Base-by-base conservation (phyloP, 495 filamentous ascomycete species). In the Friedmanniomyces endolithicus region DNA sequence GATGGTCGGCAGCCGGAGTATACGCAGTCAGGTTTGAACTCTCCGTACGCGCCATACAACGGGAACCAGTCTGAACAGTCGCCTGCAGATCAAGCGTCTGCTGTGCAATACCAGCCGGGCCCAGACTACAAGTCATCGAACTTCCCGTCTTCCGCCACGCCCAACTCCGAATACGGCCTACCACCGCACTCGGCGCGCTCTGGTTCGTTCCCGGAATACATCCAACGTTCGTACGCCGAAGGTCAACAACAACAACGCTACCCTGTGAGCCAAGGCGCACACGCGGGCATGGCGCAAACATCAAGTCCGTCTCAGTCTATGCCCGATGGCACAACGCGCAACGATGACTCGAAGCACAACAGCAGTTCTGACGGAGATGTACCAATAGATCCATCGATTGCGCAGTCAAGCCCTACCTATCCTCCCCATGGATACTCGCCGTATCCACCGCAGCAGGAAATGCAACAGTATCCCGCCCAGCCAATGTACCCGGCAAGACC, bases 361-460 rank as follows among this genome's bases (percentile, higher is more conserved):
- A 75, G 80, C 70, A 88, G 86, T 71, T 90, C 88, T 95, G 85
- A 95, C 88, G 77, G 78, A 80, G 83, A 88, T 80, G 80, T 92
- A 75, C 89, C 88, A 85, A 86, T 95, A 96, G 92, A 98, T 94
- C 88, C 90, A 60, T 90, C 88, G 63, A 92, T 96, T 63, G 85
- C 92, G 70, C 84, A 86, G 63, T 83, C 88, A 55, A 95, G 88
- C 75, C 88, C 90, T 50, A 86, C 87, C 59, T 95, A 95, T 65
- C 81, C 87, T 63, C 80, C 83, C 49, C 81, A 66, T 31, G 78
- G 81, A 61, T 85, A 95, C 71, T 86, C 90, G 56, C 87, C 88
- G 27, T 96, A 95, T 72, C 81, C 86, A 37, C 85, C 85, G 16
- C 82, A 83, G 63, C 85, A 87, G 74, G 87, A 94, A 49, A 89